These are phyloP conservation scores for Cyclocybe cylindracea DNA, from an alignment of 768 basidiomycete species.

Conservation along the genomic window DNA sequence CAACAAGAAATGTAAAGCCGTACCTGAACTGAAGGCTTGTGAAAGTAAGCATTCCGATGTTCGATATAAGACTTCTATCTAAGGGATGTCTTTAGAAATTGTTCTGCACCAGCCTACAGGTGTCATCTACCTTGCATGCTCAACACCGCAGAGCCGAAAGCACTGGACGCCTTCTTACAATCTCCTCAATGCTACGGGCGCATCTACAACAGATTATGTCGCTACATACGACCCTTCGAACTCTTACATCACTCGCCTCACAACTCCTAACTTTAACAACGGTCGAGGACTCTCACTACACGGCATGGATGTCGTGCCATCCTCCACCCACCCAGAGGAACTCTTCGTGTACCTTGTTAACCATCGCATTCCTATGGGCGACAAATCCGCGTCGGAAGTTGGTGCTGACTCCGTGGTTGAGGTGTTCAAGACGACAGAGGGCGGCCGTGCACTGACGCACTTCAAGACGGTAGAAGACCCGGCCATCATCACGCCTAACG, in stretches of 20 bases:
- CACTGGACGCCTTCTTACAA: constrained; percentile 52
- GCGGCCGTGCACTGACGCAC: constrained; percentile 46
- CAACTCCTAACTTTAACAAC: constrained; percentile 36
- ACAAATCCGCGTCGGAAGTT: constrained; percentile 31
- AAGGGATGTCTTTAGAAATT: constrained; percentile 41
- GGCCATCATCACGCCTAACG: constrained; percentile 66
- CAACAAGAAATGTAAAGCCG: constrained; percentile 47
- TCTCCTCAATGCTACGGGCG: constrained; percentile 36
- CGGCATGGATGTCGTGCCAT: constrained; percentile 70
- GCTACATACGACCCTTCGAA: constrained; percentile 57
- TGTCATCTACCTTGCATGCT: constrained; percentile 63
- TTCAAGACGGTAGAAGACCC: constrained; percentile 60
- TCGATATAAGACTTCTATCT: neutral
- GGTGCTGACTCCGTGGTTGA: constrained; percentile 78
- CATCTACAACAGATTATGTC: constrained; percentile 51
- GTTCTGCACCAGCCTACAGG: constrained; percentile 59
- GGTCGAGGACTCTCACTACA: constrained; percentile 52
- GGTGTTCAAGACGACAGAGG: constrained; percentile 58
- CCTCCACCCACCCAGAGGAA: constrained; percentile 42
- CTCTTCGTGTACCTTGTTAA: constrained; percentile 76
- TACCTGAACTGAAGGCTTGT: constrained; percentile 59
- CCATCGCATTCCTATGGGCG: constrained; percentile 55
- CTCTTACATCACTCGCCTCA: constrained; percentile 43
- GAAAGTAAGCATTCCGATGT: constrained; percentile 49
- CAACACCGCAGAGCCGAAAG: constrained; percentile 43